Evolutionary conservation across 2,329 filamentous ascomycete genomes (phyloP), one percentile per base, ranked within the genome.

Genomic region (Xylariaceae sp.): DNA sequence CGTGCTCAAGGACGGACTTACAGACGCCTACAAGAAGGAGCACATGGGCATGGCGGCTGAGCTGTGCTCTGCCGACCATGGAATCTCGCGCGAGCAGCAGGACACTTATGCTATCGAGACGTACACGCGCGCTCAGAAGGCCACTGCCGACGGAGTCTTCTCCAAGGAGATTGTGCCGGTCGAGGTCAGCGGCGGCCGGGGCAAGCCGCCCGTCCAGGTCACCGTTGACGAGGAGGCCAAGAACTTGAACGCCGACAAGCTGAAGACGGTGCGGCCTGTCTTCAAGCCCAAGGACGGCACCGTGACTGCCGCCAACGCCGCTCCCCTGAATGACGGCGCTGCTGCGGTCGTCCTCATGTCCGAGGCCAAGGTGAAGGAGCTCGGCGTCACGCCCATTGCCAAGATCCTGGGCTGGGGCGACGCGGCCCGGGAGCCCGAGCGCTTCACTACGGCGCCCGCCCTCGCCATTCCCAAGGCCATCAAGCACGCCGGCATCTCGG

Each of bases 331-430:
- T 57, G 92, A 98, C 59, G 92, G 92, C 47, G 90, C 88, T 34
- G 83, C 89, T 15, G 92, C 92, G 39, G 68, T 96, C 40, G 85
- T 98, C 39, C 82, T 98, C 45, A 87, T 93, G 50, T 95, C 89
- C 26, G 90, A 95, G 69, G 82, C 82, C 39, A 94, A 93, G 66
- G 71, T 98, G 54, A 89, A 94, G 72, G 80, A 92, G 65, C 81
- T 95, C 47, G 80, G 80, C 54, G 72, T 96, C 46, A 95, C 84
- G 64, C 92, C 92, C 37, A 73, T 98, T 44, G 92, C 87, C 57
- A 94, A 93, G 75, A 96, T 98, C 55, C 80, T 92, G 42, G 92
- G 92, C 53, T 98, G 92, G 92, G 92, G 80, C 51, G 92, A 98
- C 57, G 90, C 92, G 37, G 92, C 83, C 44, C 81, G 93, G 47